Conservation (phyloP, 2,329 filamentous ascomycete species). For the Aspergillus eucalypticola region DNA sequence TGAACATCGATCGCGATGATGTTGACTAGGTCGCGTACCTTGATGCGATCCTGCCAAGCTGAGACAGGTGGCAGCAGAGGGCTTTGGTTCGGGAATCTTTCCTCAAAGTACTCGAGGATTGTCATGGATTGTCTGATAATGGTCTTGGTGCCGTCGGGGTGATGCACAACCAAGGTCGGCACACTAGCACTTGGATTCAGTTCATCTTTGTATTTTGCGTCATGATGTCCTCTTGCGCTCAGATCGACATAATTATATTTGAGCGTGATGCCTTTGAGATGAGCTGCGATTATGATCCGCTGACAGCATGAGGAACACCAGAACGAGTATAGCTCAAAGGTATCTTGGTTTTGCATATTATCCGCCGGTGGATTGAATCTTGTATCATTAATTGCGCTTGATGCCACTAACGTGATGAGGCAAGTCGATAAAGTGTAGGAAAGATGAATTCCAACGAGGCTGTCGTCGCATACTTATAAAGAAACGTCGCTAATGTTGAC, state of each 20-base stretch:
- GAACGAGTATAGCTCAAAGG: neutral
- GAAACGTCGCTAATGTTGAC: no score
- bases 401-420: no score
- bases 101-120: conserved; percentile 5
- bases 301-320: conserved; percentile 1
- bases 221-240: neutral
- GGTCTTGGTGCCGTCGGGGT: neutral
- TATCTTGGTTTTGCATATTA: neutral
- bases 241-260: neutral
- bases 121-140: conserved; percentile 1
- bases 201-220: neutral
- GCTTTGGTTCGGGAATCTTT: neutral
- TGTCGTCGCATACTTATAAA: no score
- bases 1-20: conserved; percentile 6
- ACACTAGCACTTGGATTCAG: conserved; percentile 1
- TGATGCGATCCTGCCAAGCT: neutral
- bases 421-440: no score
- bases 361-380: neutral
- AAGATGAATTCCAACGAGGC: no score
- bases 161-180: neutral
- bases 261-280: conserved; percentile 1
- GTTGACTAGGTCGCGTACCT: conserved; percentile 3
- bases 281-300: neutral
- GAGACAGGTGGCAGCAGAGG: neutral
- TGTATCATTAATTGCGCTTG: no score